Percentiles rank a stretch among this genome's conserved stretches.
These are phyloP conservation scores for Dioszegia aurantiaca DNA, from an alignment of 768 basidiomycete genomes.

Conservation along the genomic window DNA sequence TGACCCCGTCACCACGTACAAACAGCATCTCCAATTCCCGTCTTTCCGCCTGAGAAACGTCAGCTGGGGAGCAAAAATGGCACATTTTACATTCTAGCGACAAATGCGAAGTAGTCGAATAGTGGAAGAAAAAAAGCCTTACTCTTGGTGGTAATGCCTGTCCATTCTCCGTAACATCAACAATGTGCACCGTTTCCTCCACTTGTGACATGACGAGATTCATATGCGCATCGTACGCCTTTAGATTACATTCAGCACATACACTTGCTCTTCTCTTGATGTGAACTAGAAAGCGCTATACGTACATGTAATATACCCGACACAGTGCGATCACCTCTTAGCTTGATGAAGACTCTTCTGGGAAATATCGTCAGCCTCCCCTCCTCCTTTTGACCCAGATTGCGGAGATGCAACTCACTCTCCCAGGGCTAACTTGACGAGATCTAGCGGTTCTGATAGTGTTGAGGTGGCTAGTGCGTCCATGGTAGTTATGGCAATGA, in stretches of 20 bases:
- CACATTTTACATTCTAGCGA: too few relatives aligned
- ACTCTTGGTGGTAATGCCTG: slow-evolving; percentile 54
- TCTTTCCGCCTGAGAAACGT: slow-evolving; percentile 34
- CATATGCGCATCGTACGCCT: slow-evolving; percentile 99
- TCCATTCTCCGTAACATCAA: slow-evolving; percentile 74
- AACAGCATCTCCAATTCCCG: slow-evolving; percentile 97
- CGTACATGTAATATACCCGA: slow-evolving; percentile 84
- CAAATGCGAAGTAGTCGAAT: background rate
- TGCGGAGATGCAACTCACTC: slow-evolving; percentile 57
- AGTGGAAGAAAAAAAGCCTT: slow-evolving; percentile 4
- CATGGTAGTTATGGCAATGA: slow-evolving; percentile 38
- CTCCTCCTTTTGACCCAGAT: background rate
- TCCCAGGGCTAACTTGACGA: slow-evolving; percentile 90
- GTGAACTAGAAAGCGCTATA: too few relatives aligned
- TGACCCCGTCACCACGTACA: slow-evolving; percentile 94
- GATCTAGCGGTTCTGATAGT: slow-evolving; percentile 82
- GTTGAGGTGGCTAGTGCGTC: slow-evolving; percentile 41
- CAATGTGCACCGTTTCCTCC: slow-evolving; percentile 93
- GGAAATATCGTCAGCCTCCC: slow-evolving; percentile 1
- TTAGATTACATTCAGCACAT: slow-evolving; percentile 1
- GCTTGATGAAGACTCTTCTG: slow-evolving; percentile 88
- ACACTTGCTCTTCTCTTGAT: too few relatives aligned
- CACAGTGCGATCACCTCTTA: slow-evolving; percentile 88
- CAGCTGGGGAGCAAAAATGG: background rate
- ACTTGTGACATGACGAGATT: slow-evolving; percentile 96